Evolutionary conservation across 2,329 filamentous ascomycete genomes (phyloP).

Genomic region (Aureobasidium vineae): DNA sequence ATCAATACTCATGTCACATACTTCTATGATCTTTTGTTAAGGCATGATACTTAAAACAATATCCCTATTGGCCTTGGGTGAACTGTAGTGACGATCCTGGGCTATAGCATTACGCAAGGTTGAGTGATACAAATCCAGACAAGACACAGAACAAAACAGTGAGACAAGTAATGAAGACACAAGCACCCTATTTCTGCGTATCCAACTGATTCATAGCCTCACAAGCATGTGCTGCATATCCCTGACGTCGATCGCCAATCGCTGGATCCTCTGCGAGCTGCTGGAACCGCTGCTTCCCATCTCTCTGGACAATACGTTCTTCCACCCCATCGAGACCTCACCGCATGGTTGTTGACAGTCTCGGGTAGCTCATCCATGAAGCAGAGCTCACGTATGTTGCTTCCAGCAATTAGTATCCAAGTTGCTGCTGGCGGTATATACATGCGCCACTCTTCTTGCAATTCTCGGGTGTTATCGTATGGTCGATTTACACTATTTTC

Average conservation of each 20-base stretch:
- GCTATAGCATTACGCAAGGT: background rate
- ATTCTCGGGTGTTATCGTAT: background rate
- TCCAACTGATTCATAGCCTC: background rate
- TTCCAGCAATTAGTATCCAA: conserved; percentile 1
- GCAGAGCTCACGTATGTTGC: background rate
- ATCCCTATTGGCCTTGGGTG: no score
- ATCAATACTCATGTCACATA: background rate
- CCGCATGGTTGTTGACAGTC: background rate
- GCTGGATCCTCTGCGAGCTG: background rate
- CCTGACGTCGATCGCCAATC: background rate
- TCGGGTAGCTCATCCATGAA: background rate
- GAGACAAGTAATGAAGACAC: no score
- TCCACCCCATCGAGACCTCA: background rate
- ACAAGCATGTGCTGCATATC: background rate
- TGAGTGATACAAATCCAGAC: background rate
- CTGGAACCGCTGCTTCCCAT: background rate
- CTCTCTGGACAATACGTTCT: background rate
- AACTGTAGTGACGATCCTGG: background rate
- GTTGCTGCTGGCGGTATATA: conserved; percentile 1
- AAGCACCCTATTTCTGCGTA: background rate
- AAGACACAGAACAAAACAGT: background rate
- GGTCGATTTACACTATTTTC: background rate
- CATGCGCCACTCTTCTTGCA: background rate
- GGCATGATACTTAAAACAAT: background rate
- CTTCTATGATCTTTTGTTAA: background rate